Conservation (phyloP, 2,329 filamentous ascomycete genomes). For the Paecilomyces sp. region DNA sequence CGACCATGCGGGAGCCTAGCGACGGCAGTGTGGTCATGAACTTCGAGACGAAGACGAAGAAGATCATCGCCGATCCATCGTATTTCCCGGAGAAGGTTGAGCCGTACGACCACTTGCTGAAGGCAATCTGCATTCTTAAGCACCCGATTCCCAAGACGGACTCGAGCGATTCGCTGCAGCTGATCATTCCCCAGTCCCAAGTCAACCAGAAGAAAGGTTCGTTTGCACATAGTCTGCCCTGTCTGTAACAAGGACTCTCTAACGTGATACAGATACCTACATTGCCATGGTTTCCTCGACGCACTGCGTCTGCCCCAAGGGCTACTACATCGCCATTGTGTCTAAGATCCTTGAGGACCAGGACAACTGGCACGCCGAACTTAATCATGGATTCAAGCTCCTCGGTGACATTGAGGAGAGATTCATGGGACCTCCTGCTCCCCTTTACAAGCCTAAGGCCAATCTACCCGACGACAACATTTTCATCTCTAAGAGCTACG, state of each 20-base stretch:
- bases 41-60: constrained; percentile 92
- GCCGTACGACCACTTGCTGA: constrained; percentile 81
- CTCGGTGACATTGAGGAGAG: constrained; percentile 93
- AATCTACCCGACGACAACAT: constrained; percentile 80
- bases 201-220: constrained; percentile 92
- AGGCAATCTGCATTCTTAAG: constrained; percentile 95
- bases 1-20: constrained; percentile 85
- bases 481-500: constrained; percentile 98
- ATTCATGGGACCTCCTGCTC: constrained; percentile 90
- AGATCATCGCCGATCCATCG: constrained; percentile 91
- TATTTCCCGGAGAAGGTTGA: constrained; percentile 91
- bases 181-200: constrained; percentile 97
- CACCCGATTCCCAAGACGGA: constrained; percentile 88
- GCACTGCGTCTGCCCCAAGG: constrained; percentile 97
- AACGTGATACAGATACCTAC: constrained; percentile 67
- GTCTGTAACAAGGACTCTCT: constrained; percentile 5
- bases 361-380: constrained; percentile 92
- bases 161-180: constrained; percentile 80
- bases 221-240: constrained; percentile 18
- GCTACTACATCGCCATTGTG: constrained; percentile 97
- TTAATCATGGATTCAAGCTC: constrained; percentile 84
- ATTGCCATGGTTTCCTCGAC: constrained; percentile 90
- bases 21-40: constrained; percentile 70
- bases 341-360: constrained; percentile 90
- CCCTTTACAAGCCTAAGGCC: constrained; percentile 84